Conservation (phyloP, 352 stramenopile genomes). For the Globisporangium polare region DNA sequence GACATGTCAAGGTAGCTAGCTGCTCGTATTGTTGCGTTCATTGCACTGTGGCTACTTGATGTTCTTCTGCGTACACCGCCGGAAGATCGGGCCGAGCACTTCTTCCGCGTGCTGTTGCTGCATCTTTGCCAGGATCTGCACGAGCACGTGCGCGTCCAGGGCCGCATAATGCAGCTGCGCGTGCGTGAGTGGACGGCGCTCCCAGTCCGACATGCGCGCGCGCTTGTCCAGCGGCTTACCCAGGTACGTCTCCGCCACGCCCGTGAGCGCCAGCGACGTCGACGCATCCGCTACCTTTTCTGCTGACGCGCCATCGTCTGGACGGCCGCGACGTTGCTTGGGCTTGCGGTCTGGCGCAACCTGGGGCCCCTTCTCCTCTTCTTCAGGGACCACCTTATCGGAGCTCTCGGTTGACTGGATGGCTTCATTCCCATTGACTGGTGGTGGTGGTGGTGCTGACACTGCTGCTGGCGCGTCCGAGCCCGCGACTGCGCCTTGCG, state of each 20-base stretch:
- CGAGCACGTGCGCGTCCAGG: conserved; percentile 63
- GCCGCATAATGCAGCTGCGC: conserved; percentile 70
- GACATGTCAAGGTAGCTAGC: background rate
- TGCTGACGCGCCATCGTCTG: conserved; percentile 9
- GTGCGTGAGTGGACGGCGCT: conserved; percentile 57
- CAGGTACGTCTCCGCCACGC: conserved; percentile 49
- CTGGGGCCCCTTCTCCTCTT: background rate
- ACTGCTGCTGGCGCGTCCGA: background rate
- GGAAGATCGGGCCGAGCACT: conserved; percentile 24
- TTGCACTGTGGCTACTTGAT: conserved; percentile 24
- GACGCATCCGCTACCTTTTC: conserved; percentile 18
- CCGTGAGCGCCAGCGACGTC: conserved; percentile 40
- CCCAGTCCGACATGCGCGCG: conserved; percentile 71
- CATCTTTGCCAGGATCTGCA: conserved; percentile 59
- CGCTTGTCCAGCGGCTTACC: conserved; percentile 70
- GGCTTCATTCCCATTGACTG: conserved; percentile 1
- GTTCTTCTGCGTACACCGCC: conserved; percentile 36
- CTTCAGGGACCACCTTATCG: background rate
- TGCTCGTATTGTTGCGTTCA: background rate
- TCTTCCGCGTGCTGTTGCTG: conserved; percentile 29
- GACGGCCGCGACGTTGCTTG: background rate
- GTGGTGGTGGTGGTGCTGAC: background rate
- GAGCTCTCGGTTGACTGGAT: conserved; percentile 6
- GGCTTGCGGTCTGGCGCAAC: background rate
- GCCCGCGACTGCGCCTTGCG: conserved; percentile 4